Conservation (phyloP, 495 filamentous ascomycete genomes). For the Lindgomyces ingoldianus region DNA sequence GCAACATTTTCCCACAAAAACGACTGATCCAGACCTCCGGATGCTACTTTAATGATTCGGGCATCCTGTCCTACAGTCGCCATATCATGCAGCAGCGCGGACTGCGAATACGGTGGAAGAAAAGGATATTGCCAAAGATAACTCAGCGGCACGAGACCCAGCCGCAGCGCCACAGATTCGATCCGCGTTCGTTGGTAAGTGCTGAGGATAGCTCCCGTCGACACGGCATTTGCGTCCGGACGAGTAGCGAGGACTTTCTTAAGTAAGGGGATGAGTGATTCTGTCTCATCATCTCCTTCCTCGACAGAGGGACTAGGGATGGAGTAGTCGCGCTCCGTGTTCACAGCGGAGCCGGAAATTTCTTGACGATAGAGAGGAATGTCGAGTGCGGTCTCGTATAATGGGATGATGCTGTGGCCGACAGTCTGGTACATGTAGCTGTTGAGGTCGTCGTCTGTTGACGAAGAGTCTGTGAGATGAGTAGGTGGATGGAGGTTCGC, state of each 20-base stretch:
- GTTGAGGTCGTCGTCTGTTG: conserved; percentile 72
- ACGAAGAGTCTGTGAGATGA: conserved; percentile 38
- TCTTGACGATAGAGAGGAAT: conserved; percentile 76
- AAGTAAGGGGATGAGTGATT: conserved; percentile 77
- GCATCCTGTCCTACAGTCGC: conserved; percentile 71
- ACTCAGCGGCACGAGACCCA: conserved; percentile 76
- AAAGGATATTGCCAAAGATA: conserved; percentile 88
- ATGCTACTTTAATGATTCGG: conserved; percentile 90
- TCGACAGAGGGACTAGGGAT: neutral
- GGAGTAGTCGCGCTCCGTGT: conserved; percentile 63
- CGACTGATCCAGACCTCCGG: conserved; percentile 77
- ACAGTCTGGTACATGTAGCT: conserved; percentile 99
- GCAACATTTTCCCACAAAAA: conserved; percentile 83
- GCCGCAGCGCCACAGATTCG: conserved; percentile 77
- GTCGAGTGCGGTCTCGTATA: conserved; percentile 74
- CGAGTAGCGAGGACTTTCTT: conserved; percentile 60
- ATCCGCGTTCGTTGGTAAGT: conserved; percentile 94
- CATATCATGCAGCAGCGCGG: conserved; percentile 77
- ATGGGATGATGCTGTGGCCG: conserved; percentile 81
- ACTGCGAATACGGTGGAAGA: conserved; percentile 56
- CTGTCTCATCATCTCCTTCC: conserved; percentile 71
- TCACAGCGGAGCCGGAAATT: conserved; percentile 68
- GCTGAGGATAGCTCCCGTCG: conserved; percentile 86
- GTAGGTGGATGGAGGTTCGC: conserved; percentile 76
- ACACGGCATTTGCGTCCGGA: conserved; percentile 79